Base-by-base conservation (phyloP, 2,329 filamentous ascomycete species). In the Capronia coronata region DNA sequence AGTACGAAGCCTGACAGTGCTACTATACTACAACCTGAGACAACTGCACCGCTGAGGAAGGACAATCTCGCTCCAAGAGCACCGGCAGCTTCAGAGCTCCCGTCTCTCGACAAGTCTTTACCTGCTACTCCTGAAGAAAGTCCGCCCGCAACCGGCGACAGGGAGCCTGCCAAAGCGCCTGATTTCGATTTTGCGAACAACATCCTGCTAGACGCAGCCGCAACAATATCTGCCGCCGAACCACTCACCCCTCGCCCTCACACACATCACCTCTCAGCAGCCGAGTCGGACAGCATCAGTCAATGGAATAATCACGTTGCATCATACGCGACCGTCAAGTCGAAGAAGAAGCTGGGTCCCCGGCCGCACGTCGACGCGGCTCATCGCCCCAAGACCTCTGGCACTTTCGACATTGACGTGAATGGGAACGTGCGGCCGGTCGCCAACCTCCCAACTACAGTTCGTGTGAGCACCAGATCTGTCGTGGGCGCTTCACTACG, bases 301-400 rank as follows among this genome's bases (percentile, higher is more conserved):
- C 61, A 65, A 37, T 64, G 64, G 46, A 64, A 62, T 52, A 73
- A 73, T 46, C 72, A 76, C 58, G 71, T 71, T 18, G 65, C 71
- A 5, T 55, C 55, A 10, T 57, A 51, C 42, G 42, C 49, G 11
- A 32, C 42, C 7, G 46, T 46, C 14, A 48, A 51, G 18, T 30
- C 49, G 14, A 84, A 84, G 37, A 96, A 95, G 48, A 96, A 94
- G 68, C 78, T 95, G 37, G 93, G 83, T 1, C 91, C 93, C 8
- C 79, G 91, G 39, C 89, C 89, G 21, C 91, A 88, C 54, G 72
- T 77, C 34, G 68, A 73, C 57, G 75, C 79, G 49, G 75, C 77
- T 60, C 78, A 81, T 52, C 77, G 83, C 40, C 76, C 78, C 39
- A 74, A 84, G 69, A 69, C 82, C 65, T 68, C 76, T 45, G 69